phyloP scores from a whole-genome alignment of 177 flowering plant species.

The Tripterygium wilfordii region DNA sequence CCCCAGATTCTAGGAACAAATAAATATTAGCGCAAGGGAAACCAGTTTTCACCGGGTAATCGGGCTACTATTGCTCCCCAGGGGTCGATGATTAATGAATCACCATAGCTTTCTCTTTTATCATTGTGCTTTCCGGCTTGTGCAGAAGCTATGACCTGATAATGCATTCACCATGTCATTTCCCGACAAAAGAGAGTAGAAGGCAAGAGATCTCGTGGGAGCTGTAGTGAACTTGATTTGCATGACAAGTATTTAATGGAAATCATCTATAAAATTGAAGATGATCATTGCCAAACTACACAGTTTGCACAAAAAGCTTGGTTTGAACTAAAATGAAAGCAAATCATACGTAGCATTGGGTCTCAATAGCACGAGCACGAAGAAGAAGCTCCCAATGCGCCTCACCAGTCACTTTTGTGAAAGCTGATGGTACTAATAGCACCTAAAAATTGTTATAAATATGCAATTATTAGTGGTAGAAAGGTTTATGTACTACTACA shows the following conservation, averaged over 20 bases:
- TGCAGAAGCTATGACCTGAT: constrained; percentile 81
- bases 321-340: background rate
- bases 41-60: constrained; percentile 53
- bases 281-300: no score
- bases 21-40: background rate
- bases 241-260: no score
- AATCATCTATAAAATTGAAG: no score
- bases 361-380: constrained; percentile 93
- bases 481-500: background rate
- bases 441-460: constrained; percentile 40
- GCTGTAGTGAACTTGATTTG: no score
- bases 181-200: no score
- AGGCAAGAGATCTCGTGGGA: no score
- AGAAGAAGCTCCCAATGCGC: constrained; percentile 99
- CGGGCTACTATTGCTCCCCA: constrained; percentile 81
- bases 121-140: constrained; percentile 86
- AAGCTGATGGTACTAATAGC: constrained; percentile 87
- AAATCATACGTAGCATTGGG: constrained; percentile 80
- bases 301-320: no score
- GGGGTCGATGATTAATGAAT: constrained; percentile 82
- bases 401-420: constrained; percentile 79
- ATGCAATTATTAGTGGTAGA: no score
- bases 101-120: constrained; percentile 84
- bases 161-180: constrained; percentile 5
- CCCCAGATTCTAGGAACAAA: background rate